Conservation (phyloP, 495 filamentous ascomycete species). For the Penicillium egyptiacum region DNA sequence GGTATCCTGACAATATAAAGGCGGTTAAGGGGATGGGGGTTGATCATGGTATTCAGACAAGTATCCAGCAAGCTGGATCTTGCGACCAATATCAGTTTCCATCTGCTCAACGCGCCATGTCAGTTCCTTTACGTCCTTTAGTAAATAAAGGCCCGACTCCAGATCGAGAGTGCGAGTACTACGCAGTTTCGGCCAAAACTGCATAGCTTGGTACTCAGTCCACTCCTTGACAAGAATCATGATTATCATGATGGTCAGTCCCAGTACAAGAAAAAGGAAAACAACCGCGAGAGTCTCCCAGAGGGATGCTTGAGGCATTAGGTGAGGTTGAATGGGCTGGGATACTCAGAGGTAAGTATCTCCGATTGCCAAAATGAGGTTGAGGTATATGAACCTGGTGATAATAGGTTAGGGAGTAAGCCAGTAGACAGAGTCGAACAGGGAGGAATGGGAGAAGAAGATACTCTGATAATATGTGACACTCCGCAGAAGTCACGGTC, state of each 20-base stretch:
- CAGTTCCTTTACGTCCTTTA: background rate
- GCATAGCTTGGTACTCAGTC: constrained; percentile 4
- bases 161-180: constrained; percentile 6
- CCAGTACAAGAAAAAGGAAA: background rate
- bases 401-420: background rate
- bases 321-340: background rate
- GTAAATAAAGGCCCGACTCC: background rate
- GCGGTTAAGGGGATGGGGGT: background rate
- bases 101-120: background rate
- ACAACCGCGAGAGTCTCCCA: background rate
- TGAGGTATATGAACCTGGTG: background rate
- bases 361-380: background rate
- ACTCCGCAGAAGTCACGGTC: background rate
- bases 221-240: constrained; percentile 12
- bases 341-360: background rate
- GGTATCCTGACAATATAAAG: background rate
- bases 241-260: background rate
- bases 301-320: background rate
- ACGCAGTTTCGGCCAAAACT: constrained; percentile 12
- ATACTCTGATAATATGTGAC: background rate
- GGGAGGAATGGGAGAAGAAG: background rate
- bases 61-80: background rate
- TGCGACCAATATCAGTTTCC: background rate
- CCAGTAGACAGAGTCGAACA: background rate
- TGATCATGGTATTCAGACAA: background rate